Evolutionary conservation across 2,329 filamentous ascomycete genomes (phyloP), one percentile per base, ranked within the genome.

Genomic region (Fusarium sp.): DNA sequence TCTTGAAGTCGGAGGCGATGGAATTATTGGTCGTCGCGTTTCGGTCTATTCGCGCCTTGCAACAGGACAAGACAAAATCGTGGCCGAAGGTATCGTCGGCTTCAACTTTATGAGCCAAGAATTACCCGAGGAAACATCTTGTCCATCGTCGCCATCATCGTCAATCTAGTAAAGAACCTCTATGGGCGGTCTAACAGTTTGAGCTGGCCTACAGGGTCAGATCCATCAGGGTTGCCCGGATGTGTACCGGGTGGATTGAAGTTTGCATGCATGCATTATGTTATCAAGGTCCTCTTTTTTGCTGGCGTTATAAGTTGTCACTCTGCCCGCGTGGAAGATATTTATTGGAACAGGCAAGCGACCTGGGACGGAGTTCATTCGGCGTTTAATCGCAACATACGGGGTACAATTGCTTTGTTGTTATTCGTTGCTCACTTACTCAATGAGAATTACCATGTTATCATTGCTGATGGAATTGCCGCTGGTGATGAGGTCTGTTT

Each of bases 71-170:
- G 73, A 72, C 27, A 68, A 70, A 7, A 77, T 83, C 0, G 66
- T 85, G 6, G 83, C 84, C 0, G 83, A 86, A 66, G 84, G 84
- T 0, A 83, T 86, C n/a, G 82, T 85, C 7, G 84, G 84, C 1
- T 85, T 84, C 71, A 86, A 86, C 37, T 81, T 79, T 46, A 53
- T 76, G 55, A 74, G 68, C 34, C 65, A 65, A 22, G 34, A 55
- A 34, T 4, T 20, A 25, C 8, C 55, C 1, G 48, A 49, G 6
- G 61, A 61, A 3, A 30, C 48, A 1, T 41, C 60, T 12, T 59
- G 55, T 6, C 49, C 70, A 18, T 57, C 55, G 0, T 64, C 65
- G 5, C 61, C 70, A 10, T 69, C 70, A 4, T 53, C 70, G 12
- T 54, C 65, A 7, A 40, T 69, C 10, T 72, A 64, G 20, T 29